A percentile compares a stretch with the other conserved stretches of the same genome.
phyloP scores from a whole-genome alignment of 768 basidiomycete species.

The Suillus sp. region DNA sequence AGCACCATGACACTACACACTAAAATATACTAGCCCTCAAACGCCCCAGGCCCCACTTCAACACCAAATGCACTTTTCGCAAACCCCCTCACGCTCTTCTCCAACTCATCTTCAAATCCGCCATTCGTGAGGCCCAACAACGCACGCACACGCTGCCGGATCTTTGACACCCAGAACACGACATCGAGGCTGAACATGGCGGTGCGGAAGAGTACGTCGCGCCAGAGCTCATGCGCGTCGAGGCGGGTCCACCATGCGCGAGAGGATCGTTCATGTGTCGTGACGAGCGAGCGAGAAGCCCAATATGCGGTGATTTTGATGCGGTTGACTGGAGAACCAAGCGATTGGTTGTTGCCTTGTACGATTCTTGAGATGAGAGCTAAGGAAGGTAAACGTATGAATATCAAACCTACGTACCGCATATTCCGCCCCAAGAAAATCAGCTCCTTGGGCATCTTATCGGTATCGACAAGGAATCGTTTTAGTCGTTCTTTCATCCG shows the following conservation, averaged over 20 bases:
- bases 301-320: conserved; percentile 87
- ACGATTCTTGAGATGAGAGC: conserved; percentile 2
- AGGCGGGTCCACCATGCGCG: neutral
- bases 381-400: neutral
- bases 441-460: conserved; percentile 75
- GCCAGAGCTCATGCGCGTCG: conserved; percentile 50
- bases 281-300: conserved; percentile 69
- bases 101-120: conserved; percentile 82
- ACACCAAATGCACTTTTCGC: conserved; percentile 82
- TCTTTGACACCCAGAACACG: conserved; percentile 63
- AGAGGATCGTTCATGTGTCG: conserved; percentile 39
- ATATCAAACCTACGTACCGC: conserved; percentile 43
- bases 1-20: neutral
- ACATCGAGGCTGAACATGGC: conserved; percentile 72
- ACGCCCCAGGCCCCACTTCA: conserved; percentile 62
- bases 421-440: conserved; percentile 79
- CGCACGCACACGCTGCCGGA: conserved; percentile 50
- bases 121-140: conserved; percentile 41
- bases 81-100: conserved; percentile 70
- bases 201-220: conserved; percentile 61
- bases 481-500: conserved; percentile 67
- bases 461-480: conserved; percentile 70
- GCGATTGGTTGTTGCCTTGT: conserved; percentile 75
- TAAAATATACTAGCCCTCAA: conserved; percentile 43
- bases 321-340: conserved; percentile 86